phyloP scores from a whole-genome alignment of 208 protist genomes.

The Trypanosoma vivax region DNA sequence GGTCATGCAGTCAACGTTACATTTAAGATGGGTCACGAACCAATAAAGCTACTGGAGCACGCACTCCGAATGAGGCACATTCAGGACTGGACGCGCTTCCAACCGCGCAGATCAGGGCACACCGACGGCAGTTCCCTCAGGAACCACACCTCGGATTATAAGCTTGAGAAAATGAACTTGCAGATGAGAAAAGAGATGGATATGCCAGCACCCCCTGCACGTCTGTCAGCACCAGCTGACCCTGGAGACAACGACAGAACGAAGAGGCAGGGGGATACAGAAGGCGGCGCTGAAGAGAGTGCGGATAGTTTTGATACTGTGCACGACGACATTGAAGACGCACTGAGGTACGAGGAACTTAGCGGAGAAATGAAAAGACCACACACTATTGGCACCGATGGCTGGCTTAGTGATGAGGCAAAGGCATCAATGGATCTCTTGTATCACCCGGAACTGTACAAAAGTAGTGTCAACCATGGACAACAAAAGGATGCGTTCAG shows the following conservation, averaged over 20 bases:
- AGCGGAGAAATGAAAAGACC: background rate
- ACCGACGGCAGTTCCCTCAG: background rate
- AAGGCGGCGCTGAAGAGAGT: background rate
- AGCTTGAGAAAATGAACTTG: no score
- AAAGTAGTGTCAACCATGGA: slow-evolving; percentile 21
- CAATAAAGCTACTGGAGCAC: slow-evolving; percentile 3
- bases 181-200: background rate
- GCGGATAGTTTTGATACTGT: slow-evolving; percentile 9
- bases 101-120: background rate
- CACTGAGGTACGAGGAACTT: slow-evolving; percentile 8
- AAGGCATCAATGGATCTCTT: slow-evolving; percentile 63
- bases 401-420: slow-evolving; percentile 62
- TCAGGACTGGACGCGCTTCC: slow-evolving; percentile 8
- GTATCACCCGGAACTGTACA: slow-evolving; percentile 65
- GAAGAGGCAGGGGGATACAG: background rate
- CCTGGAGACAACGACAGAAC: background rate
- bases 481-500: slow-evolving; percentile 31
- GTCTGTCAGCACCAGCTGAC: no score
- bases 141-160: no score
- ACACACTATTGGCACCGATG: slow-evolving; percentile 29
- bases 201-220: no score
- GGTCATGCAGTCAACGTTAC: slow-evolving; percentile 17
- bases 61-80: slow-evolving; percentile 10
- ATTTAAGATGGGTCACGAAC: background rate
- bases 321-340: slow-evolving; percentile 10